phyloP scores from a whole-genome alignment of 495 filamentous ascomycete genomes.

The Podospora tetraspora region DNA sequence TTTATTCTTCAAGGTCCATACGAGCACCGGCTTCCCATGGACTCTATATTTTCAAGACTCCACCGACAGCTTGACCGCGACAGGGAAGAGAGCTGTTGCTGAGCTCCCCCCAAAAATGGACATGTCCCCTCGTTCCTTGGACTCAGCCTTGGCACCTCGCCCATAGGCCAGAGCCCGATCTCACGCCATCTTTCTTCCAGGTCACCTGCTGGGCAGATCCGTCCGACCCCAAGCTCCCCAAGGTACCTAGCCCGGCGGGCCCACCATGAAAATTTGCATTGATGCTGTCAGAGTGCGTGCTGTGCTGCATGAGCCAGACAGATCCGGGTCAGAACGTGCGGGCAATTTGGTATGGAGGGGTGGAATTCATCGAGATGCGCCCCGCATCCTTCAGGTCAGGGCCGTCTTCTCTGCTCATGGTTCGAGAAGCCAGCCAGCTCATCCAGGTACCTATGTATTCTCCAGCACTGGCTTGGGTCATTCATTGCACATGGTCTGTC shows the following conservation, averaged over 20 bases:
- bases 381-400: background rate
- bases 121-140: background rate
- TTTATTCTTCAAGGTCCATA: background rate
- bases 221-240: background rate
- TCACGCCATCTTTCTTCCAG: background rate
- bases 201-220: slow-evolving; percentile 9
- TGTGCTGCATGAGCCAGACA: background rate
- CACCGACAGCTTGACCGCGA: background rate
- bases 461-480: too few relatives aligned
- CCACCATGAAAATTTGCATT: slow-evolving; percentile 9
- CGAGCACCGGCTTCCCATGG: background rate
- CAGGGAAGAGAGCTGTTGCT: background rate
- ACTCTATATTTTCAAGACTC: background rate
- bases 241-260: background rate
- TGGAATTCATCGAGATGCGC: background rate
- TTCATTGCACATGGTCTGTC: too few relatives aligned
- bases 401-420: background rate
- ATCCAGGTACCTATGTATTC: background rate
- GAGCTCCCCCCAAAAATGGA: background rate
- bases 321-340: too few relatives aligned
- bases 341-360: too few relatives aligned
- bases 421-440: background rate
- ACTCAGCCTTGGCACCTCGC: background rate
- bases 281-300: background rate
- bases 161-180: background rate